phyloP scores from a whole-genome alignment of 768 basidiomycete species.

The Pisolithus albus region DNA sequence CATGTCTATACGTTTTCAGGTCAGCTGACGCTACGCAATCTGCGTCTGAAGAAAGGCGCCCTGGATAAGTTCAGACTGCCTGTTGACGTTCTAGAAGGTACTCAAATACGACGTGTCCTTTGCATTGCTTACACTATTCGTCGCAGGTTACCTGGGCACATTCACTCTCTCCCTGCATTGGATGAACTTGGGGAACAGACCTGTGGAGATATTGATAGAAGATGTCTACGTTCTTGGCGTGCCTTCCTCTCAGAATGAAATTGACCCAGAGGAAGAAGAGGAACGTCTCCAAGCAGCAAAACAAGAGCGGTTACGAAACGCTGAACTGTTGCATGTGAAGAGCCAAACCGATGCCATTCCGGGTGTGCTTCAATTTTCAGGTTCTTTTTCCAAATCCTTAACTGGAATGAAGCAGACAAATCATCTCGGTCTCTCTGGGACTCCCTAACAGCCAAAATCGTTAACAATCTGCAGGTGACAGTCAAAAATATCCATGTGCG shows the following conservation, averaged over 20 bases:
- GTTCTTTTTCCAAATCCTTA: background rate
- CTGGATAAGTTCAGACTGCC: slow-evolving; percentile 94
- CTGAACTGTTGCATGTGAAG: slow-evolving; percentile 73
- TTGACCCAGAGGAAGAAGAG: slow-evolving; percentile 82
- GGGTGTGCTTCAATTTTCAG: slow-evolving; percentile 29
- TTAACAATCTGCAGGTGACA: slow-evolving; percentile 95
- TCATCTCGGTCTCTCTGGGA: slow-evolving; percentile 73
- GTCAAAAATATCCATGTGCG: slow-evolving; percentile 94
- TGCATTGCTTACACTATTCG: background rate
- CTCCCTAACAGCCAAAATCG: slow-evolving; percentile 79
- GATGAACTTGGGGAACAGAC: slow-evolving; percentile 84
- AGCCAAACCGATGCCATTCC: slow-evolving; percentile 45
- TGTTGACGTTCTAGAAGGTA: slow-evolving; percentile 91
- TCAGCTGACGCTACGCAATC: slow-evolving; percentile 67
- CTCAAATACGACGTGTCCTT: background rate
- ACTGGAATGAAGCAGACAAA: slow-evolving; percentile 30
- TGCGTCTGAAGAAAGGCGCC: slow-evolving; percentile 87
- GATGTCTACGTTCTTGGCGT: slow-evolving; percentile 93
- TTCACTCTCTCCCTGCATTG: slow-evolving; percentile 83
- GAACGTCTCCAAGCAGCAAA: slow-evolving; percentile 77
- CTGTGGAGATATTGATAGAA: slow-evolving; percentile 86
- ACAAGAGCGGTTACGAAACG: slow-evolving; percentile 80
- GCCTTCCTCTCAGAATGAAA: slow-evolving; percentile 61
- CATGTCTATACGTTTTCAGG: slow-evolving; percentile 35
- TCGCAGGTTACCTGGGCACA: slow-evolving; percentile 73